Evolutionary conservation across 192 early-diverging fungal genomes (phyloP), one percentile per base, ranked within the genome.

Genomic region (Coemansia sp.): DNA sequence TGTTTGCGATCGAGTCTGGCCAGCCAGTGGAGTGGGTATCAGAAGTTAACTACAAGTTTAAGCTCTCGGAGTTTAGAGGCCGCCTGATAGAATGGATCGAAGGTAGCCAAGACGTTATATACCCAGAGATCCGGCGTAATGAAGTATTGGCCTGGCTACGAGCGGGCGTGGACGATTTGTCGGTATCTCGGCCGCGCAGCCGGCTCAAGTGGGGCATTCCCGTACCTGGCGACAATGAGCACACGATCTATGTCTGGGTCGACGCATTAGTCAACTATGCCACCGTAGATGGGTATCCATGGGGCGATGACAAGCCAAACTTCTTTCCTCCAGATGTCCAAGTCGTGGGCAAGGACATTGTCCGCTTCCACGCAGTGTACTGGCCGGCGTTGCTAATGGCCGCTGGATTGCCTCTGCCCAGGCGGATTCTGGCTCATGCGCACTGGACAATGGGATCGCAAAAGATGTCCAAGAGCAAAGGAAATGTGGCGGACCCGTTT

Each of bases 371-470:
- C 74, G 95, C 95, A 1, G 91, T 99, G 16, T 99, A 94, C 77
- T 99, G 97, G 97, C 97, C 97, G 13, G 95, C 95, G 1, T 93
- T 99, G 67, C 78, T 99, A 46, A 89, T 99, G 87, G 97, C 97
- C 0, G 93, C 93, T 3, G 88, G 80, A 0, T 76, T 97, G 27
- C 89, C 89, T 2, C 82, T 92, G 44, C 96, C 97, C 6, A 75
- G 80, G 55, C 86, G 87, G 31, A 97, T 99, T 68, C 68, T 99
- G 27, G 91, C 94, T 2, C 97, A 99, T 72, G 94, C 94, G 20
- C 97, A 99, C 78, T 99, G 96, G 96, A 93, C 95, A 2, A 90
- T 93, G 85, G 85, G 85, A 29, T 87, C 89, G 63, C 87, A 91
- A 54, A 99, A 99, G 78, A 99, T 99, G 96, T 97, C 95, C 27